Evolutionary conservation across 2,329 filamentous ascomycete species (phyloP).

Genomic region (Alternaria novae-zelandiae): DNA sequence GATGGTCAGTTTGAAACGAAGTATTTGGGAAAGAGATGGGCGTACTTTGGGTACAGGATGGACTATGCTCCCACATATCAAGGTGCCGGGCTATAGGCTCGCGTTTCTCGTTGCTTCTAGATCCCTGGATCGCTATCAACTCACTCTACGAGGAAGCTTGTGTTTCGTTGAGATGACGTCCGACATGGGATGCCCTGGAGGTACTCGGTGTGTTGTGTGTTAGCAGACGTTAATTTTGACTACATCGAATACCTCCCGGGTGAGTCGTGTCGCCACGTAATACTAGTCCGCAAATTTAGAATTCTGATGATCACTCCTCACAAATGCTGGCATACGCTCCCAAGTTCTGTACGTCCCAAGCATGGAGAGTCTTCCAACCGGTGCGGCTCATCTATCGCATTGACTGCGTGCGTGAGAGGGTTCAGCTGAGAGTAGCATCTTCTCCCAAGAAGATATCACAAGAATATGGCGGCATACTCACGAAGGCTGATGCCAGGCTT

Average conservation of each 20-base stretch:
- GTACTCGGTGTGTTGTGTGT: neutral
- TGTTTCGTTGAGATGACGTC: neutral
- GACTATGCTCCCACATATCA: neutral
- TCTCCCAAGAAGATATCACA: neutral
- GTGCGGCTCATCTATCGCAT: neutral
- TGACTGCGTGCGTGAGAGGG: neutral
- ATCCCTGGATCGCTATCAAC: fast-evolving
- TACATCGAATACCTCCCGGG: neutral
- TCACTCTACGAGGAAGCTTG: neutral
- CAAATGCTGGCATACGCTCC: neutral
- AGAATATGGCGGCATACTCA: neutral
- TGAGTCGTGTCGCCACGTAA: neutral
- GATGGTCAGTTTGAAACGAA: neutral
- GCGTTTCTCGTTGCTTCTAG: neutral
- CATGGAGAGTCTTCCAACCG: neutral
- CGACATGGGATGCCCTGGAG: neutral
- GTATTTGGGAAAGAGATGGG: neutral
- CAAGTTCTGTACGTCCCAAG: neutral
- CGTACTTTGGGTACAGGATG: neutral
- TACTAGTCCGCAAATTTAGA: neutral
- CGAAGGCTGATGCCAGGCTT: neutral
- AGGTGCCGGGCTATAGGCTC: no score
- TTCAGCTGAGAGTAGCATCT: neutral
- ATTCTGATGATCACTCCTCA: neutral
- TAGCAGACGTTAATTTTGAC: fast-evolving